phyloP scores from a whole-genome alignment of 202 grass and related monocot genomes.

The Setaria italica region DNA sequence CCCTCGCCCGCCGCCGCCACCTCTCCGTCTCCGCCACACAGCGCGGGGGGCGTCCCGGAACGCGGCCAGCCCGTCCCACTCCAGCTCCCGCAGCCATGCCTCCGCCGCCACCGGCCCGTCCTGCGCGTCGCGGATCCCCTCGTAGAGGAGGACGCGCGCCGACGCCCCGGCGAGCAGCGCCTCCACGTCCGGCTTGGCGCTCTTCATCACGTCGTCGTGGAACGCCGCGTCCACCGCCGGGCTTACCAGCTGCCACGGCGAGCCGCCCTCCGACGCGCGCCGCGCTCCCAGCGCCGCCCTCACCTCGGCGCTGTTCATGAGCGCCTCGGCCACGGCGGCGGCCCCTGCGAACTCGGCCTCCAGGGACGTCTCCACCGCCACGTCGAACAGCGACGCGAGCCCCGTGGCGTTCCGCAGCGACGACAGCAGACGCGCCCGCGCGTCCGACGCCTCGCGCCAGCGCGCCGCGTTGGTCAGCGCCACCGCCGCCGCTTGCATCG shows the following conservation, averaged over 20 bases:
- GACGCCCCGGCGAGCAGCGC: slow-evolving; percentile 36
- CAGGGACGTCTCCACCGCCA: slow-evolving; percentile 24
- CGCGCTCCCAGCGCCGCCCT: slow-evolving; percentile 48
- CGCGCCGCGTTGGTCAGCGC: slow-evolving; percentile 25
- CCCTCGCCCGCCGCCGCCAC: not conserved
- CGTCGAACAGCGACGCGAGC: slow-evolving; percentile 56
- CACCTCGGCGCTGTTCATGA: slow-evolving; percentile 51
- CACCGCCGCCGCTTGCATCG: slow-evolving; percentile 44
- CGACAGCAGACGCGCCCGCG: slow-evolving; percentile 18
- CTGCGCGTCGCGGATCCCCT: slow-evolving; percentile 46
- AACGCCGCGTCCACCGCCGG: slow-evolving; percentile 18
- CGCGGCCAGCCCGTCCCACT: slow-evolving; percentile 43
- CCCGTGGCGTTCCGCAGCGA: slow-evolving; percentile 60
- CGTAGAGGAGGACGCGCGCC: slow-evolving; percentile 60
- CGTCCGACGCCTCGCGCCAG: slow-evolving; percentile 58
- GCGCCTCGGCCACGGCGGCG: not conserved
- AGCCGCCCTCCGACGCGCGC: not conserved
- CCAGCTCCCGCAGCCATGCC: slow-evolving; percentile 53
- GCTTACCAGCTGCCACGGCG: slow-evolving; percentile 38
- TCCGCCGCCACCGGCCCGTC: slow-evolving; percentile 51
- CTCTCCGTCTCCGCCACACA: slow-evolving; percentile 39
- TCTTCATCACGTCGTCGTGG: slow-evolving; percentile 72
- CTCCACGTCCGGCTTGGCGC: slow-evolving; percentile 54
- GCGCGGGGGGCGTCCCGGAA: slow-evolving; percentile 44
- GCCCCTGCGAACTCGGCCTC: not conserved